Conservation (phyloP, 1,139 yeast species). For the Saccharomyces uvarum region DNA sequence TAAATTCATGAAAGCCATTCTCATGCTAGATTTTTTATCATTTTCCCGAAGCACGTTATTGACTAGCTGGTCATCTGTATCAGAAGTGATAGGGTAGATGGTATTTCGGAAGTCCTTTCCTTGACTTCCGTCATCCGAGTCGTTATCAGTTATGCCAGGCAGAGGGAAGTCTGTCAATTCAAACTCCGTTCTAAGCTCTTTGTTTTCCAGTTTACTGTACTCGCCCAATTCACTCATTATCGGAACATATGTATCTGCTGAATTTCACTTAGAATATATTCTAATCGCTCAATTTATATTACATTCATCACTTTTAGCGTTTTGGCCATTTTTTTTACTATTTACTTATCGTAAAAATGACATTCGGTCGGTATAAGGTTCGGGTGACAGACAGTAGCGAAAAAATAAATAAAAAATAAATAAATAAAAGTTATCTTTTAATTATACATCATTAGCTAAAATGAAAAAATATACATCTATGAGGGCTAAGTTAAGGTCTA, state of each 20-base stretch:
- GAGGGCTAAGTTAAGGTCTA: background rate
- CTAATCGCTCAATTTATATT: background rate
- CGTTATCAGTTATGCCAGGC: background rate
- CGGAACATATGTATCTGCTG: background rate
- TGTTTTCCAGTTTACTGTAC: background rate
- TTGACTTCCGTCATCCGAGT: background rate
- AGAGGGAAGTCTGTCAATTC: background rate
- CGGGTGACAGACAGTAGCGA: background rate
- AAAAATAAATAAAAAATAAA: background rate
- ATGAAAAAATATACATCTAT: background rate
- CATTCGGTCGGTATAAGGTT: background rate
- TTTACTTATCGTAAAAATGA: background rate
- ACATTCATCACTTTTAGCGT: background rate
- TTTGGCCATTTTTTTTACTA: background rate
- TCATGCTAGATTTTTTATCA: slow-evolving; percentile 38
- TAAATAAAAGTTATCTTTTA: background rate
- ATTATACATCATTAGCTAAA: background rate
- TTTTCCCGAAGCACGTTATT: slow-evolving; percentile 11
- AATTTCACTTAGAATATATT: background rate
- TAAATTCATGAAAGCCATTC: slow-evolving; percentile 95
- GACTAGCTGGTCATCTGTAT: slow-evolving; percentile 5
- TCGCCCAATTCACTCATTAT: background rate
- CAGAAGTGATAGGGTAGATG: background rate
- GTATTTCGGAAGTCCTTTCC: background rate
- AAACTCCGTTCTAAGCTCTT: background rate